phyloP scores from a whole-genome alignment of 2,329 filamentous ascomycete genomes.

The Calonectria henricotiae region DNA sequence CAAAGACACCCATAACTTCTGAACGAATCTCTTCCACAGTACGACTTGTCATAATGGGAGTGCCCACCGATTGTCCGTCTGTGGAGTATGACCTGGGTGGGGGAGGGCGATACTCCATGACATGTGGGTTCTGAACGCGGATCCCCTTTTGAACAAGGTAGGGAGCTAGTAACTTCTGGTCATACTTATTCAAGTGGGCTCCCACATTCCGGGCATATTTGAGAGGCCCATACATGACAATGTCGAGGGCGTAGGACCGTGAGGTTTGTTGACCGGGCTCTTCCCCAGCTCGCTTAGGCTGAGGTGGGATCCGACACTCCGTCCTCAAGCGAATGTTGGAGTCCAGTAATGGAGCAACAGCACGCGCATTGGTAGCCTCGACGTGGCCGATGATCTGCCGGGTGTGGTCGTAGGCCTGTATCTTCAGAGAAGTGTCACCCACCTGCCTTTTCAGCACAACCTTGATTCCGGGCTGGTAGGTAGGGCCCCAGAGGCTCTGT shows the following conservation, averaged over 20 bases:
- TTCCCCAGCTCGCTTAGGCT: slow-evolving; percentile 77
- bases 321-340: slow-evolving; percentile 77
- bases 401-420: slow-evolving; percentile 82
- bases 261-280: slow-evolving; percentile 76
- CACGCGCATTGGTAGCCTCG: slow-evolving; percentile 77
- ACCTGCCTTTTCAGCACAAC: slow-evolving; percentile 76
- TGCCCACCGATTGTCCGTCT: slow-evolving; percentile 50
- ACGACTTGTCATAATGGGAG: slow-evolving; percentile 63
- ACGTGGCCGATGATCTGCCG: slow-evolving; percentile 83
- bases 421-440: slow-evolving; percentile 71
- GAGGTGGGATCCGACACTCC: slow-evolving; percentile 79
- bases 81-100: slow-evolving; percentile 57
- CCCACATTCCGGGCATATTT: slow-evolving; percentile 79
- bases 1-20: slow-evolving; percentile 90
- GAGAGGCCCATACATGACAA: slow-evolving; percentile 86
- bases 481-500: slow-evolving; percentile 71
- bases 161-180: slow-evolving; percentile 79
- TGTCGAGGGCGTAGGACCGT: slow-evolving; percentile 74
- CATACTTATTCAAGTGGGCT: slow-evolving; percentile 74
- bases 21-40: slow-evolving; percentile 90
- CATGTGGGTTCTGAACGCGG: slow-evolving; percentile 85
- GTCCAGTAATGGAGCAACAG: slow-evolving; percentile 83
- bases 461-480: slow-evolving; percentile 82
- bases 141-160: slow-evolving; percentile 78
- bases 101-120: slow-evolving; percentile 65